Base-by-base conservation (phyloP, 106 monocot genomes). In the Acanthochlamys bracteata region DNA sequence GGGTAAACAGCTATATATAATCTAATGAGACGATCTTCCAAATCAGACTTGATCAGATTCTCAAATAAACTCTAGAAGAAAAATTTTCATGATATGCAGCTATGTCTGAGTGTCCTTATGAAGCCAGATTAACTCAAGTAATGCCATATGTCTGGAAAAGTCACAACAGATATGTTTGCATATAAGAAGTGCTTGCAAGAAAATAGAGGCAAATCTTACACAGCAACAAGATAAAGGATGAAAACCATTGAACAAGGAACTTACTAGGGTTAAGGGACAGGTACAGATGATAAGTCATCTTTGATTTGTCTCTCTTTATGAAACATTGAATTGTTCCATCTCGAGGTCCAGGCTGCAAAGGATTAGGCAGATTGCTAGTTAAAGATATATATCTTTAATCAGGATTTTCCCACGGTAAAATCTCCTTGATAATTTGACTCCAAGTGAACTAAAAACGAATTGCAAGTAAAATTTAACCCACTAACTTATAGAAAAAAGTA, bases 291-390 rank as follows among this genome's bases (percentile, higher is more conserved):
- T 81, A 81, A 45, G 80, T 76, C 21, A 68, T 58, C 25, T 81
- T 81, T 49, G 76, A 76, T 51, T 76, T 81, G 24, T 81, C 76
- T 71, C 80, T 71, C 76, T 76, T 81, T 41, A 81, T 81, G 61
- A 68, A 81, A 47, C 80, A 81, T 64, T 81, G 80, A 40, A 81
- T 81, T 42, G 70, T 64, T 42, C 72, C 80, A 27, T 81, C 80
- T 42, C 80, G 66, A 67, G 71, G 58, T 9, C 80, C 80, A 57
- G 80, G 76, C 80, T 81, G 63, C 49, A 20, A 17, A 3, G 1
- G 51, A 15, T 51, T 4, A 55, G 20, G 49, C 49, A 49, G 10
- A 49, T 1, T 3, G 33, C 4, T 33, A 33, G 33, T 33, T 33
- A 33, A 6, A 33, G 4, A 33, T 51, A 51, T 51, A 19, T 51